phyloP scores from a whole-genome alignment of 1,139 yeast species.

The Debaryomyces sp. region DNA sequence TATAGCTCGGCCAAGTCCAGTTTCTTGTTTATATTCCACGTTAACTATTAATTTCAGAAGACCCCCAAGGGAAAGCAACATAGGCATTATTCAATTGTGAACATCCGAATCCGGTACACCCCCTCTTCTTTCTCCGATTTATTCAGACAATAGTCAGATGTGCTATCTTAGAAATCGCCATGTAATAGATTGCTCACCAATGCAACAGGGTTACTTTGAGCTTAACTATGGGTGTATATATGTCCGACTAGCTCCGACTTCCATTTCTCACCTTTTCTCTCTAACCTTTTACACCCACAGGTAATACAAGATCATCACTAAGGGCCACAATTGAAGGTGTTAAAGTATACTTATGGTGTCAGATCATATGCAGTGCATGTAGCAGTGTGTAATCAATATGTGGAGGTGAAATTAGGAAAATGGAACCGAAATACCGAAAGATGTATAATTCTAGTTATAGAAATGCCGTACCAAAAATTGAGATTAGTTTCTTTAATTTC shows the following conservation, averaged over 20 bases:
- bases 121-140: neutral
- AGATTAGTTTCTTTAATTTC: slow-evolving; percentile 1
- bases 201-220: neutral
- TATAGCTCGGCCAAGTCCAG: neutral
- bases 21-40: neutral
- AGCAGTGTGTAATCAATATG: neutral
- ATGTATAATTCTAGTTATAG: neutral
- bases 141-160: neutral
- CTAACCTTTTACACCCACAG: neutral
- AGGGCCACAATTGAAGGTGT: neutral
- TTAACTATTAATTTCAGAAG: neutral
- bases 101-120: neutral
- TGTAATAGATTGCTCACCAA: neutral
- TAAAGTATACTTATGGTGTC: neutral
- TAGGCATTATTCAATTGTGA: neutral
- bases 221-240: neutral
- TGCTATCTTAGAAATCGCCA: neutral
- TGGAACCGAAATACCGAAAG: neutral
- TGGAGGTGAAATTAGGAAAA: neutral
- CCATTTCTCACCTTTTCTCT: neutral
- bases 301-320: neutral
- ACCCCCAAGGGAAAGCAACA: neutral
- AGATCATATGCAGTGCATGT: neutral
- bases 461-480: slow-evolving; percentile 1
- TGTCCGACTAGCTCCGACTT: neutral